Evolutionary conservation across 2,329 filamentous ascomycete genomes (phyloP).

Genomic region (Domatiomyces catenatus): DNA sequence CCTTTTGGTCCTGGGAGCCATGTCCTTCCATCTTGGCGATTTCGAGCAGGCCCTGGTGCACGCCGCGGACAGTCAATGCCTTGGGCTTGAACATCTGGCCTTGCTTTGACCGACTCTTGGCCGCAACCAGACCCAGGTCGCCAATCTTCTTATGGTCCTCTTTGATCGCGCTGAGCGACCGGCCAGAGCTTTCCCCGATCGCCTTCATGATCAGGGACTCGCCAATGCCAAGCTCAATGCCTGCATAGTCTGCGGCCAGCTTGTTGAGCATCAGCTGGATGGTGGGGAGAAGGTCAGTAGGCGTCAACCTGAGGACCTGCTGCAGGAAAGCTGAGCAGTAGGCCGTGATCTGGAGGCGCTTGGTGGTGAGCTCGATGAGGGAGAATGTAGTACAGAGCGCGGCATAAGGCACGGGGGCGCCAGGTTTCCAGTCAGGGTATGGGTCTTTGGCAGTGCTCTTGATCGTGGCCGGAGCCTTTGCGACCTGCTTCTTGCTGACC

Average conservation of each 20-base stretch:
- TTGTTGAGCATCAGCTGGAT: conserved; percentile 97
- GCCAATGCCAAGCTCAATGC: conserved; percentile 94
- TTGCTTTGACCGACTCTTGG: conserved; percentile 88
- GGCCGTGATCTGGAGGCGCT: conserved; percentile 72
- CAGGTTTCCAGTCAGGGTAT: conserved; percentile 90
- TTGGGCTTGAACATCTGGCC: conserved; percentile 98
- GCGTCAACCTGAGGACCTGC: conserved; percentile 85
- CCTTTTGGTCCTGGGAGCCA: conserved; percentile 78
- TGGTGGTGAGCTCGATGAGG: conserved; percentile 84
- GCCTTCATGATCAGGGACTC: conserved; percentile 98
- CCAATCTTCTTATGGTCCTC: conserved; percentile 92
- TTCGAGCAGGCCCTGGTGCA: conserved; percentile 72
- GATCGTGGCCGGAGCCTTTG: conserved; percentile 65
- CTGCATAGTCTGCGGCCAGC: conserved; percentile 87
- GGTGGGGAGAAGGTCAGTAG: conserved; percentile 71
- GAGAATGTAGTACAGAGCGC: conserved; percentile 91
- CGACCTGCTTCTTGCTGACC: conserved; percentile 55
- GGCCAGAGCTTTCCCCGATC: conserved; percentile 84
- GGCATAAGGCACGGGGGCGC: conserved; percentile 80
- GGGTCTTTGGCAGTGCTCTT: conserved; percentile 55
- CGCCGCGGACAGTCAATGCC: conserved; percentile 67
- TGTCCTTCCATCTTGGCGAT: conserved; percentile 79
- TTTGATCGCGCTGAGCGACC: conserved; percentile 79
- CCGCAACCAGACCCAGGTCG: conserved; percentile 82
- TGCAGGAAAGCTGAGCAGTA: conserved; percentile 82